Evolutionary conservation across 495 filamentous ascomycete species (phyloP), one percentile per base, ranked within the genome.

Genomic region (Podospora pseudopauciseta): DNA sequence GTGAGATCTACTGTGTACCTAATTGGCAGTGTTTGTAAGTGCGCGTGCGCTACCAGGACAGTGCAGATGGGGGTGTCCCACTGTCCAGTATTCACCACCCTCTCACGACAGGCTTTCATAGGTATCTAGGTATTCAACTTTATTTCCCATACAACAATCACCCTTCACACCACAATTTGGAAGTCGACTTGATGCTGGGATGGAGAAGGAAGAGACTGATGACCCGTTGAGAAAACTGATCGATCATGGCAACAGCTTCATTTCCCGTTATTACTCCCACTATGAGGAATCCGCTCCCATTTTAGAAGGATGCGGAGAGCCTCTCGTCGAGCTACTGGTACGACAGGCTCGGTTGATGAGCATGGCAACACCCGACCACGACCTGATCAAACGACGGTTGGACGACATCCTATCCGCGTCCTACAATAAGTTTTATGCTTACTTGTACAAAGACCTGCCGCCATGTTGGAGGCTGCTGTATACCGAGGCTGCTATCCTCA

Each of bases 401-500:
- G 78, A 83, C 60, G 82, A 85, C 66, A 60, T 86, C 13, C 67
- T 80, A 3, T 67, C 73, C 0, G 68, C 80, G 54, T 78, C 86
- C 2, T 84, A 83, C 49, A 71, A 79, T 27, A 90, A 91, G 68
- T 84, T 96, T 73, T 90, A 91, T 72, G 86, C 90, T 4, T 95
- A 86, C 68, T 85, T 90, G 4, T 97, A 89, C 79, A 88, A 86
- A 71, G 84, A 92, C 68, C 90, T 96, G 4, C 87, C 92, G 0
- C 62, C 70, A 2, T 90, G 88, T 74, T 97, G 93, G 93, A 84
- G 88, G 18, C 83, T 88, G 63, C 80, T 96, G 15, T 96, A 91
- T 76, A 92, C 89, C 0, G 91, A 95, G 72, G 92, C 91, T 27
- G 88, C 86, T 59, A 84, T 96, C 19, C 75, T 91, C 69, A 88